Conservation (phyloP, 257 asterid genomes). For the Solanum pinnatisectum region DNA sequence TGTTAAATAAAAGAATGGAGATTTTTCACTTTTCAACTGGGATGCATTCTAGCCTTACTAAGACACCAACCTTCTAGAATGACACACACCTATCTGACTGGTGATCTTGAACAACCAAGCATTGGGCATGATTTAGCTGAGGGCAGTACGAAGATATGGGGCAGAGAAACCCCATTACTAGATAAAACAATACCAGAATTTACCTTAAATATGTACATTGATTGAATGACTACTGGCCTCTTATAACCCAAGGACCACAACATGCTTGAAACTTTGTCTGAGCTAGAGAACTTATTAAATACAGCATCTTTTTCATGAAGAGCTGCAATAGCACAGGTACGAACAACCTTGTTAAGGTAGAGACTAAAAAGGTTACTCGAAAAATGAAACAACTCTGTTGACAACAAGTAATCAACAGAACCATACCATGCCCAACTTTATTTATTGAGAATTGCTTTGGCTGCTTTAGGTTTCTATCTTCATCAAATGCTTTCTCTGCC, state of each 20-base stretch:
- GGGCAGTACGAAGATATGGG: not conserved
- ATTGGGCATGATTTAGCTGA: not conserved
- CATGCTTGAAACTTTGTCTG: conserved; percentile 45
- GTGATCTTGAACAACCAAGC: not conserved
- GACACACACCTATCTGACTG: not conserved
- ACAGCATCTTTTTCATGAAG: conserved; percentile 54
- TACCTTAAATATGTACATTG: conserved; percentile 86
- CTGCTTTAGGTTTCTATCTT: conserved; percentile 56
- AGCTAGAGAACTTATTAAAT: conserved; percentile 58
- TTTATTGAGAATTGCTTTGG: conserved; percentile 63
- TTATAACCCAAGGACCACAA: conserved; percentile 49
- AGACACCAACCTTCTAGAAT: not conserved
- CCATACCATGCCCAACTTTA: conserved; percentile 86
- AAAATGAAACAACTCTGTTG: not conserved
- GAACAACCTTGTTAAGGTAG: not conserved
- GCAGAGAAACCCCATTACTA: not conserved
- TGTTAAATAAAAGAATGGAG: not conserved
- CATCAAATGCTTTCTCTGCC: conserved; percentile 73
- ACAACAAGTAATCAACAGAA: not conserved
- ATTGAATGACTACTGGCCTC: conserved; percentile 57
- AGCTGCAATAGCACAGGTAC: conserved; percentile 28
- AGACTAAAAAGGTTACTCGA: not conserved
- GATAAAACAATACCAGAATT: not conserved
- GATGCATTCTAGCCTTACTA: not conserved
- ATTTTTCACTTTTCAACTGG: not conserved